Evolutionary conservation across 2,329 filamentous ascomycete species (phyloP).

Genomic region (Fusarium subglutinans): DNA sequence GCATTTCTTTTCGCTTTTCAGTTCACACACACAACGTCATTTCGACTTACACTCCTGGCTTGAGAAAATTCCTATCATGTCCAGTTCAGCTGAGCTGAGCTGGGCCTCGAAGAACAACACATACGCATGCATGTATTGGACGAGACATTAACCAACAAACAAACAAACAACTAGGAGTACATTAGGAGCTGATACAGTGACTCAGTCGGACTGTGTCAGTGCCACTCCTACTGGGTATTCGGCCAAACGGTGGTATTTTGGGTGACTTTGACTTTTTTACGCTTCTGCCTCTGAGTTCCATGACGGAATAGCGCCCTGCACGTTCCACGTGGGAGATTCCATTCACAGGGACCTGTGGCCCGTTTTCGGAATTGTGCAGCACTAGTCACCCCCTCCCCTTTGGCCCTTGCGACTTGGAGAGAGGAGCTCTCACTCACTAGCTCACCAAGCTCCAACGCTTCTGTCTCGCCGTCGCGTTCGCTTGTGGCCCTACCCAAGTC

Average conservation of each 20-base stretch:
- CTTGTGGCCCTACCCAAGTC: conserved; percentile 28
- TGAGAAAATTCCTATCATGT: conserved; percentile 5
- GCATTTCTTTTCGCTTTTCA: neutral
- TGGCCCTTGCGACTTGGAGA: neutral
- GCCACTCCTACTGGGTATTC: conserved; percentile 13
- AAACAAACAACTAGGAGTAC: neutral
- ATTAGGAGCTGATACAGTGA: conserved; percentile 5
- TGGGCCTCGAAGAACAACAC: conserved; percentile 25
- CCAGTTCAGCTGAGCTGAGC: conserved; percentile 7
- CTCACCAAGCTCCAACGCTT: conserved; percentile 9
- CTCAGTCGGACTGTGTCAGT: conserved; percentile 15
- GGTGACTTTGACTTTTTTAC: conserved; percentile 35
- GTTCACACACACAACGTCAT: conserved; percentile 18
- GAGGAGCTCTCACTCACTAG: conserved; percentile 4
- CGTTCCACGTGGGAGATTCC: conserved; percentile 45
- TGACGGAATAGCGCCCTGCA: conserved; percentile 44
- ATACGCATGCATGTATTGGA: neutral
- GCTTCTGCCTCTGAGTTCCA: conserved; percentile 18
- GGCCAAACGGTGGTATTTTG: conserved; percentile 37
- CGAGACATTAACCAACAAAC: neutral
- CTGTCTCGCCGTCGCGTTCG: conserved; percentile 6
- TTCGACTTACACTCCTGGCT: conserved; percentile 21
- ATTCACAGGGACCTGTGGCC: conserved; percentile 29
- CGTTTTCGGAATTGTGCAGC: conserved; percentile 43
- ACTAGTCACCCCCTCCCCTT: conserved; percentile 32